Conservation (phyloP, 2,329 filamentous ascomycete species). For the Coniochaeta sp. region DNA sequence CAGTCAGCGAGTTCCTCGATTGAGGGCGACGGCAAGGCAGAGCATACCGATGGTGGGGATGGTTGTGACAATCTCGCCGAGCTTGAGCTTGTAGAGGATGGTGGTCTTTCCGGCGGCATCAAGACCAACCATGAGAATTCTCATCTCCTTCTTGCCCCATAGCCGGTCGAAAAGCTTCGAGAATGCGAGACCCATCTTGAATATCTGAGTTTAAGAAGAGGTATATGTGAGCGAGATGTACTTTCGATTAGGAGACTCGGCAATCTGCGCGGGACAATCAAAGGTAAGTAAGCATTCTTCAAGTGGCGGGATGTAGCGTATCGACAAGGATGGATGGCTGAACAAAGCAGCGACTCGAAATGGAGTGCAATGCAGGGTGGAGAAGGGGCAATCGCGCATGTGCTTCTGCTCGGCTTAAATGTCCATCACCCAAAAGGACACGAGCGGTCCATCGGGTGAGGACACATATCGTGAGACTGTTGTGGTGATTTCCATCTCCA, state of each 20-base stretch:
- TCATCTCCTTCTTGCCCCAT: constrained; percentile 99
- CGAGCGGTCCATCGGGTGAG: neutral
- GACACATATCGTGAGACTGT: neutral
- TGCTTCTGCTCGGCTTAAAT: neutral
- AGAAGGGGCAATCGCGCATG: neutral
- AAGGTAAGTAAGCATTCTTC: neutral
- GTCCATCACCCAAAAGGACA: neutral
- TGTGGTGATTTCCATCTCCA: neutral
- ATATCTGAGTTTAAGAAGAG: constrained; percentile 35
- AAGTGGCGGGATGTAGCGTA: neutral
- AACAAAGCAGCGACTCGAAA: neutral
- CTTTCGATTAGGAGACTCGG: neutral
- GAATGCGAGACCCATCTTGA: constrained; percentile 95
- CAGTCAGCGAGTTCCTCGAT: constrained; percentile 14
- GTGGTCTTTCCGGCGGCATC: constrained; percentile 99
- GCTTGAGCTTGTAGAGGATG: constrained; percentile 99
- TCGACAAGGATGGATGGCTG: neutral
- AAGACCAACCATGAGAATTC: constrained; percentile 99
- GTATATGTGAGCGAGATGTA: constrained; percentile 4
- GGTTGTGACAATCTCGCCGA: constrained; percentile 97
- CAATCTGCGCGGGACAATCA: neutral
- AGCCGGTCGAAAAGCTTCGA: constrained; percentile 94
- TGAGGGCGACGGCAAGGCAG: neutral
- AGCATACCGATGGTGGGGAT: constrained; percentile 92
- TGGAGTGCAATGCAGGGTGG: neutral